Conservation (phyloP, 768 basidiomycete species). For the Mycena galericulata region DNA sequence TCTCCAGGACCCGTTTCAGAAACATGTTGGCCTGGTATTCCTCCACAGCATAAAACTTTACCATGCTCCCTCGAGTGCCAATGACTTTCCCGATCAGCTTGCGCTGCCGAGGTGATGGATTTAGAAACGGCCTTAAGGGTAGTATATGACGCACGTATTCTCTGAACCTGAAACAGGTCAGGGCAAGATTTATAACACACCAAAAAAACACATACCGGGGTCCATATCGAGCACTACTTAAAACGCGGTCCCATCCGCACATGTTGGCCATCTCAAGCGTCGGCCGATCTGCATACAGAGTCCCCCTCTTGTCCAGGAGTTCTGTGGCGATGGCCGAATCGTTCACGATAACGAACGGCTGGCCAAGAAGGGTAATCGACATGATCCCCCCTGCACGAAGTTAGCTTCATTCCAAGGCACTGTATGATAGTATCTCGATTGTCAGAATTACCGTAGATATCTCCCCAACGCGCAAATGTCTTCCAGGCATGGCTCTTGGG, state of each 20-base stretch:
- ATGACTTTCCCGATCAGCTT: too few species aligned
- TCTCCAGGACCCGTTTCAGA: conserved; percentile 49
- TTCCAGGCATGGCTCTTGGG: too few species aligned
- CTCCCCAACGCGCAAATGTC: too few species aligned
- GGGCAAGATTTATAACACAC: too few species aligned
- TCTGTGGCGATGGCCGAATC: conserved; percentile 39
- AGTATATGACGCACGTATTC: too few species aligned
- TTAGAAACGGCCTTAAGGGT: too few species aligned
- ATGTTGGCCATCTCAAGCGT: conserved; percentile 53
- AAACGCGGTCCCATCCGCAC: conserved; percentile 30
- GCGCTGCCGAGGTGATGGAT: too few species aligned
- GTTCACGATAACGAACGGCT: conserved; percentile 37
- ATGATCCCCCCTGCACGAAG: conserved; percentile 26
- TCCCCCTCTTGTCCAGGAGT: conserved; percentile 54
- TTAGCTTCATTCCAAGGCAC: not conserved
- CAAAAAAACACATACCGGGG: not conserved
- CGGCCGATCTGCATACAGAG: too few species aligned
- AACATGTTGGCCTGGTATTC: too few species aligned
- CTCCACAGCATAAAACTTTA: too few species aligned
- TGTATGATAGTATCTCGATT: too few species aligned
- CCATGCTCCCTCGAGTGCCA: too few species aligned
- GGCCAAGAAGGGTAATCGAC: conserved; percentile 34
- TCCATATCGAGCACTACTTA: conserved; percentile 22
- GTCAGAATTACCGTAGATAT: conserved; percentile 3
- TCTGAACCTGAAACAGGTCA: not conserved